phyloP scores from a whole-genome alignment of 257 asterid genomes.

The Solanum piurae region DNA sequence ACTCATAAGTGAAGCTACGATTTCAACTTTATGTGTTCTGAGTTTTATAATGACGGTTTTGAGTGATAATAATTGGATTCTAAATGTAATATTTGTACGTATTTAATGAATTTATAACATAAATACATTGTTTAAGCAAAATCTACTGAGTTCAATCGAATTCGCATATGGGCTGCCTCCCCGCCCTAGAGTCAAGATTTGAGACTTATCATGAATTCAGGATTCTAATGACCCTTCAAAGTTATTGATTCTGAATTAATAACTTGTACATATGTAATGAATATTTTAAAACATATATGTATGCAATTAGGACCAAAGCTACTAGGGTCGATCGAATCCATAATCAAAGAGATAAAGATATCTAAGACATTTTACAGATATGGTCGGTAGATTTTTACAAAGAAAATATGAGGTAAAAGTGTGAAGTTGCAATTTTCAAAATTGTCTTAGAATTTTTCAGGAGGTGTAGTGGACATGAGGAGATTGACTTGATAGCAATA shows the following conservation, averaged over 20 bases:
- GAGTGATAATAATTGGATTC: not conserved
- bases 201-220: not conserved
- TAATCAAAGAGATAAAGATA: not conserved
- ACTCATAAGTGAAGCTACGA: not conserved
- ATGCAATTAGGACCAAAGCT: not conserved
- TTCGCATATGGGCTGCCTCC: not conserved
- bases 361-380: not conserved
- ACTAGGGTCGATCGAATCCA: not conserved
- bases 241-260: not conserved
- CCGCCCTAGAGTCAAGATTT: not conserved
- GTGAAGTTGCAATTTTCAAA: not conserved
- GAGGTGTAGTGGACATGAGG: not conserved
- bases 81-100: too few relatives aligned
- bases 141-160: too few relatives aligned
- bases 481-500: not conserved
- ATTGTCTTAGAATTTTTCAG: not conserved
- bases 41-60: too few relatives aligned
- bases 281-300: not conserved
- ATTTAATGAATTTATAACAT: not conserved
- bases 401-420: not conserved
- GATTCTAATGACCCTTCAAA: not conserved
- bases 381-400: not conserved
- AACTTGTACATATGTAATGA: not conserved
- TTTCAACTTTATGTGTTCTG: not conserved
- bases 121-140: too few relatives aligned